A percentile compares a stretch with the other conserved stretches of the same genome.
phyloP scores from a whole-genome alignment of 1,284 basidiomycete species.

The Boletus albobrunnescens region DNA sequence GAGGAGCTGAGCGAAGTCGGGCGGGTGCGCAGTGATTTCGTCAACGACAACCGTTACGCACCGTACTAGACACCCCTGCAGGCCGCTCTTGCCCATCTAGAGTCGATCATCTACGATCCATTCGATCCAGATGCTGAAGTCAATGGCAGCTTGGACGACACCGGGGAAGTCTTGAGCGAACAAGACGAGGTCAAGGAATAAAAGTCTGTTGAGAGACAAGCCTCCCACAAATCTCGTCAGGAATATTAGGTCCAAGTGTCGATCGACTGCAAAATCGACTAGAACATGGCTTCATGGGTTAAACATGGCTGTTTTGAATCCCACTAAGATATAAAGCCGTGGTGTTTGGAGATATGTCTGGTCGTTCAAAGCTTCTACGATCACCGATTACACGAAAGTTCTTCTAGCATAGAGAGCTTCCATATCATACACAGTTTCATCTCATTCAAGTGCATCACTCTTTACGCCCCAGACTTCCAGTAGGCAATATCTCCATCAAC shows the following conservation, averaged over 20 bases:
- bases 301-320: too few species aligned
- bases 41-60: conserved; percentile 72
- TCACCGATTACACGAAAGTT: conserved; percentile 18
- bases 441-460: background rate
- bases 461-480: conserved; percentile 69
- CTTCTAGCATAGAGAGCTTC: conserved; percentile 17
- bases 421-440: conserved; percentile 12
- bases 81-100: conserved; percentile 72
- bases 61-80: conserved; percentile 74
- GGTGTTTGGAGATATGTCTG: too few species aligned
- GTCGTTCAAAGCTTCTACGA: too few species aligned
- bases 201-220: too few species aligned
- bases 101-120: conserved; percentile 67
- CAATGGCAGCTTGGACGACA: conserved; percentile 19
- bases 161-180: conserved; percentile 17
- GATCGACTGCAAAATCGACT: background rate
- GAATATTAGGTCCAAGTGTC: too few species aligned
- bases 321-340: too few species aligned
- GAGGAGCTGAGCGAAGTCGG: conserved; percentile 80
- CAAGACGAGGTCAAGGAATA: conserved; percentile 13
- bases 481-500: conserved; percentile 81
- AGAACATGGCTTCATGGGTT: too few species aligned
- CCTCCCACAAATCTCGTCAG: too few species aligned
- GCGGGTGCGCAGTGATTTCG: conserved; percentile 91
- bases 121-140: conserved; percentile 14